phyloP scores from a whole-genome alignment of 2,329 filamentous ascomycete genomes.

The Cytospora leucostoma region DNA sequence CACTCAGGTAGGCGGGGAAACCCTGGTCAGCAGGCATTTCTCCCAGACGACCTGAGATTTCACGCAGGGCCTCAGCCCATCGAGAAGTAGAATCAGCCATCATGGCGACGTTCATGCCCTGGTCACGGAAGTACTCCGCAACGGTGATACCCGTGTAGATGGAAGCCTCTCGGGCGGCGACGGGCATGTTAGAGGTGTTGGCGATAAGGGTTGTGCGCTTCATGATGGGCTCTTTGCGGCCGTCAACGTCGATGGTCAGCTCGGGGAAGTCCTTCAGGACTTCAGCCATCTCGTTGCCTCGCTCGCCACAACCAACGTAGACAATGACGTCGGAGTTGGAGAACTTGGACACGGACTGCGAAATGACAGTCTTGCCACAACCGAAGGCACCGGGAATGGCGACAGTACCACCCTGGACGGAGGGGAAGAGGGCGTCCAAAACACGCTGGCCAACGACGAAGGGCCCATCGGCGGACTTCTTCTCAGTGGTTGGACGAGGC shows the following conservation, averaged over 20 bases:
- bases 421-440: conserved; percentile 91
- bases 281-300: conserved; percentile 99
- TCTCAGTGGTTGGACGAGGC: conserved; percentile 88
- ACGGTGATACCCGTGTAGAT: conserved; percentile 97
- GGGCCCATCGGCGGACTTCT: conserved; percentile 82
- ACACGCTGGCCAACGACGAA: conserved; percentile 98
- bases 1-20: conserved; percentile 96
- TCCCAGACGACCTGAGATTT: conserved; percentile 96
- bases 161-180: conserved; percentile 95
- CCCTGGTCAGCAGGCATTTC: conserved; percentile 99
- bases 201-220: conserved; percentile 98
- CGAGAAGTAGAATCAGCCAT: conserved; percentile 99
- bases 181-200: conserved; percentile 99
- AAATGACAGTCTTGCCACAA: conserved; percentile 99
- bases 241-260: conserved; percentile 91
- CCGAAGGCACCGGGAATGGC: conserved; percentile 98
- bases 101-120: conserved; percentile 97
- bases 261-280: conserved; percentile 99
- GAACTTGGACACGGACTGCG: conserved; percentile 98
- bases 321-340: conserved; percentile 99
- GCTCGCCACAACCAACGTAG: conserved; percentile 91
- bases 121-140: conserved; percentile 95
- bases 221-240: conserved; percentile 98
- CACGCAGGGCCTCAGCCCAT: conserved; percentile 98
- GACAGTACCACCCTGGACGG: conserved; percentile 95